Evolutionary conservation across 164 flowering plant genomes (phyloP).

Genomic region (Liquidambar formosana): DNA sequence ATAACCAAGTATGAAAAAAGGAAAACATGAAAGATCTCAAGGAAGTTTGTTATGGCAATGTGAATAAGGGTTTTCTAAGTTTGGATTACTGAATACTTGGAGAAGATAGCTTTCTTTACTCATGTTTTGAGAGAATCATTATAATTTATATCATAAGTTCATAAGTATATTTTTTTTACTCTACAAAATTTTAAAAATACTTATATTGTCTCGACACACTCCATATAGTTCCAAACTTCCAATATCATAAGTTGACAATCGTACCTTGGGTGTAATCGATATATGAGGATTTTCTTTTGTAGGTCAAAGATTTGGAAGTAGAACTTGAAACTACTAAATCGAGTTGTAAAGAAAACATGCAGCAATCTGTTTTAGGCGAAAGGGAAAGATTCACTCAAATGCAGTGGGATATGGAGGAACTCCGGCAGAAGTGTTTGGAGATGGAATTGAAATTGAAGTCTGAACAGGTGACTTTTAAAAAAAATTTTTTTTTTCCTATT

Average conservation of each 20-base stretch:
- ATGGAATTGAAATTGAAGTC: slow-evolving; percentile 65
- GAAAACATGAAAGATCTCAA: background rate
- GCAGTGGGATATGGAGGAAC: slow-evolving; percentile 99
- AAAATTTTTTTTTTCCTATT: background rate
- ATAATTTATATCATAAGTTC: no score
- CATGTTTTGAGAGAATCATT: background rate
- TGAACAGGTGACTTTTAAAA: slow-evolving; percentile 63
- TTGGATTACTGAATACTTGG: no score
- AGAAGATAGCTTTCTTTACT: background rate
- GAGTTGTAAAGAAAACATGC: slow-evolving; percentile 81
- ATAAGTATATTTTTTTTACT: no score
- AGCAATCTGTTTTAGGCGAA: slow-evolving; percentile 80
- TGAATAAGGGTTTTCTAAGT: background rate
- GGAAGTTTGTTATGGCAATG: background rate
- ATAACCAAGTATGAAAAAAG: background rate
- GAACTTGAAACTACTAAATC: slow-evolving; percentile 85
- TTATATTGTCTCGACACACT: background rate
- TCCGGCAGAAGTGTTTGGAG: slow-evolving; percentile 74
- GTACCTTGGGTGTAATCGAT: background rate
- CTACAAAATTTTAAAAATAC: no score
- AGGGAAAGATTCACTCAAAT: slow-evolving; percentile 84
- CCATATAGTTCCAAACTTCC: background rate
- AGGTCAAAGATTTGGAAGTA: slow-evolving; percentile 98
- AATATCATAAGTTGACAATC: background rate
- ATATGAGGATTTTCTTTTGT: slow-evolving; percentile 7